Conservation (phyloP, 2,329 filamentous ascomycete species). For the Epicoccum nigrum region DNA sequence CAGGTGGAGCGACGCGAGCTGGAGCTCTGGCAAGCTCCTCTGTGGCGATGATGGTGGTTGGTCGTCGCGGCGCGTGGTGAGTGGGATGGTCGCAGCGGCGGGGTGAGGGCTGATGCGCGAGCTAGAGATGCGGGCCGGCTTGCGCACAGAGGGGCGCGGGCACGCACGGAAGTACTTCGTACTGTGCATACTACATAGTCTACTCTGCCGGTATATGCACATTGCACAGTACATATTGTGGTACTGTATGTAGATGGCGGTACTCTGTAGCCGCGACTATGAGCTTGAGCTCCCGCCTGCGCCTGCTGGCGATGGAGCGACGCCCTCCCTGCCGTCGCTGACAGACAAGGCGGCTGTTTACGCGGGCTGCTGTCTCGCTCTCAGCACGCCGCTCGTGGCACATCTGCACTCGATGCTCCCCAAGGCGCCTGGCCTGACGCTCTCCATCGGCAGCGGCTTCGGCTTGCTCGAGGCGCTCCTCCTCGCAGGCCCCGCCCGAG, state of each 20-base stretch:
- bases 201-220: too few species aligned
- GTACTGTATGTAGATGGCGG: too few species aligned
- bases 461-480: slow-evolving; percentile 57
- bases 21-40: slow-evolving; percentile 13
- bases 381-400: slow-evolving; percentile 40
- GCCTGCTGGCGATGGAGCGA: background rate
- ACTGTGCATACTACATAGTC: too few species aligned
- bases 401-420: slow-evolving; percentile 35
- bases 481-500: too few species aligned
- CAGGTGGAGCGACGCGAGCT: slow-evolving; percentile 9
- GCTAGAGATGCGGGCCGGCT: slow-evolving; percentile 5
- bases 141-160: too few species aligned
- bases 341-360: slow-evolving; percentile 28
- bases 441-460: slow-evolving; percentile 59
- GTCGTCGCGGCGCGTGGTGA: slow-evolving; percentile 23
- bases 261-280: too few species aligned
- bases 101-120: slow-evolving; percentile 12
- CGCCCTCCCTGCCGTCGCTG: slow-evolving; percentile 23
- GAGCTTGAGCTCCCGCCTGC: too few species aligned
- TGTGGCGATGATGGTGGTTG: background rate
- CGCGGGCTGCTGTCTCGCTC: slow-evolving; percentile 45
- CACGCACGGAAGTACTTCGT: too few species aligned
- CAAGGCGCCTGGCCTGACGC: slow-evolving; percentile 23
- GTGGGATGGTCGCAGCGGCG: slow-evolving; percentile 11
- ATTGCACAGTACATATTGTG: too few species aligned